phyloP scores from a whole-genome alignment of 345 rosid species.

The Sisymbrium irio region DNA sequence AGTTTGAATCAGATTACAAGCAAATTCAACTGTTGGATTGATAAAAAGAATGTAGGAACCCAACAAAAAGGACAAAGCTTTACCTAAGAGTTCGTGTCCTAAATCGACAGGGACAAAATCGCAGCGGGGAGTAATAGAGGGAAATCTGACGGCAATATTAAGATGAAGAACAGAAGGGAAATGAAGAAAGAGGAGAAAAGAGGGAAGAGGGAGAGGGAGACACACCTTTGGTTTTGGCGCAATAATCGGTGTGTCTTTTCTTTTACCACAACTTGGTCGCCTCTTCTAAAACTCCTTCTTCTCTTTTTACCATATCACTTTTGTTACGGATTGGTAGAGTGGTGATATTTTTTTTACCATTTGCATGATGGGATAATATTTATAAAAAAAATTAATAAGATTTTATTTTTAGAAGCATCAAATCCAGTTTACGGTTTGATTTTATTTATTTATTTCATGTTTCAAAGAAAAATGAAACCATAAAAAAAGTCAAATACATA shows the following conservation, averaged over 20 bases:
- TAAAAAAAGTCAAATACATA: no score
- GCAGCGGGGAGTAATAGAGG: constrained; percentile 2
- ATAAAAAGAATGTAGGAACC: not conserved
- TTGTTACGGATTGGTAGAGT: no score
- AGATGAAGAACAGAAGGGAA: not conserved
- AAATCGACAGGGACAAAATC: constrained; percentile 13
- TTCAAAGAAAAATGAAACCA: no score
- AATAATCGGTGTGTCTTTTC: constrained; percentile 7
- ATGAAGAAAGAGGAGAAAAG: not conserved
- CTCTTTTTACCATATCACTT: not conserved
- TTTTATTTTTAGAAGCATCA: no score
- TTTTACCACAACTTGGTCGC: constrained; percentile 11
- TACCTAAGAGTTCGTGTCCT: constrained; percentile 6
- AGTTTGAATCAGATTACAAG: constrained; percentile 1
- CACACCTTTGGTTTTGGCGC: constrained; percentile 36
- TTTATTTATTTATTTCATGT: no score
- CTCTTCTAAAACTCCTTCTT: not conserved
- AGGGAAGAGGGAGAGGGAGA: not conserved
- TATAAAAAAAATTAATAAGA: no score
- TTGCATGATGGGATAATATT: no score
- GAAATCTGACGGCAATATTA: constrained; percentile 20
- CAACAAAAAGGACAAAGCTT: not conserved
- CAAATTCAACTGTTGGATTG: constrained; percentile 26
- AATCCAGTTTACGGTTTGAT: no score
- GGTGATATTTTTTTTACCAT: no score